A percentile compares a stretch with the other conserved stretches of the same genome.
Evolutionary conservation across 176 grass and related monocot genomes (phyloP).

Genomic region (Poa pratensis): DNA sequence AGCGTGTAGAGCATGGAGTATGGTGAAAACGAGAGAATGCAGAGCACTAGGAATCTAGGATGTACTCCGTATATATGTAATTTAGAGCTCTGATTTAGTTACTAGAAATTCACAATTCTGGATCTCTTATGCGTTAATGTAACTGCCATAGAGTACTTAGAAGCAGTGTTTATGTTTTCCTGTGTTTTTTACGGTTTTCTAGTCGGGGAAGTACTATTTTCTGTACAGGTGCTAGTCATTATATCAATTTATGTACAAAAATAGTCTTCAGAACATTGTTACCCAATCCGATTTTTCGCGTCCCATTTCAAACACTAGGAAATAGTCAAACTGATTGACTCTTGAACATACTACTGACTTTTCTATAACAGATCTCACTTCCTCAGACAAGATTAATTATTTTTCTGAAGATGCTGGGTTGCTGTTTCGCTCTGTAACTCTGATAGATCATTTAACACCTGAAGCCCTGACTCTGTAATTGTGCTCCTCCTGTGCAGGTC

Average conservation of each 20-base stretch:
- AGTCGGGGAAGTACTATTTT: not conserved
- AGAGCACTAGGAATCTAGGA: no score
- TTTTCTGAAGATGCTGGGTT: not conserved
- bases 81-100: no score
- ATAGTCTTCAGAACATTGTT: not conserved
- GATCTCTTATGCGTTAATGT: no score
- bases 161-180: not conserved
- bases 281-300: not conserved
- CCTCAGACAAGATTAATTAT: not conserved
- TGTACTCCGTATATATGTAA: no score
- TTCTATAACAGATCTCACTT: not conserved
- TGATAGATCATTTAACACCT: not conserved
- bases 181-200: not conserved
- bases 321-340: not conserved
- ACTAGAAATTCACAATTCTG: no score
- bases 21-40: not conserved
- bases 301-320: not conserved
- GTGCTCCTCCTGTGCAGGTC: slow-evolving; percentile 53
- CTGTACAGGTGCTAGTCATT: not conserved
- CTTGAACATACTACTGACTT: not conserved
- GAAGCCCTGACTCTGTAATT: not conserved
- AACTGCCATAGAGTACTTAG: not conserved
- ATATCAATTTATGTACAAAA: not conserved
- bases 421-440: not conserved
- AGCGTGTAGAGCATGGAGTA: not conserved